Evolutionary conservation across 495 filamentous ascomycete genomes (phyloP).

Genomic region (Lasiosphaeria hispida): DNA sequence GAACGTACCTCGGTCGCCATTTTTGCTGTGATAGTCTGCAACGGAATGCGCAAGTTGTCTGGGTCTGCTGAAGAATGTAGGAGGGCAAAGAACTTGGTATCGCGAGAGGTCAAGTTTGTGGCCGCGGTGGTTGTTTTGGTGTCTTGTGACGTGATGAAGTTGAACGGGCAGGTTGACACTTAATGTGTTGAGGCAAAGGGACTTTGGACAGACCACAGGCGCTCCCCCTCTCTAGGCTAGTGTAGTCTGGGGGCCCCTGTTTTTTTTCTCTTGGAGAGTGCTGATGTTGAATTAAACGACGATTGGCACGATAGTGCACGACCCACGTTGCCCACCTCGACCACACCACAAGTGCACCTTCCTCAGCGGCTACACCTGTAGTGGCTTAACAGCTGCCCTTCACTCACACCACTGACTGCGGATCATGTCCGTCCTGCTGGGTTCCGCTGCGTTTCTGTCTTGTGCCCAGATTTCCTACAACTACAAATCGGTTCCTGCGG

Average conservation of each 20-base stretch:
- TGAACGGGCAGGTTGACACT: constrained; percentile 22
- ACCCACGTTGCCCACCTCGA: constrained; percentile 15
- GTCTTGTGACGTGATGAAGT: constrained; percentile 34
- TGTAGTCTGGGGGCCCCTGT: constrained; percentile 23
- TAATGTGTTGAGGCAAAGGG: constrained; percentile 30
- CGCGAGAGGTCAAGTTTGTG: not conserved
- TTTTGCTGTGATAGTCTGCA: constrained; percentile 28
- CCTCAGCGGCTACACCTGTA: constrained; percentile 17
- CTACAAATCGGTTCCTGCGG: not conserved
- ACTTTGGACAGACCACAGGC: constrained; percentile 22
- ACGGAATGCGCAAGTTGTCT: constrained; percentile 28
- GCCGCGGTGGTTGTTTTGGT: constrained; percentile 28
- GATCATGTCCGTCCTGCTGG: not conserved
- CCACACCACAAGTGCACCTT: too few relatives aligned
- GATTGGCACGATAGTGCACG: constrained; percentile 21
- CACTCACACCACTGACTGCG: not conserved
- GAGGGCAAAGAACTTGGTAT: constrained; percentile 6
- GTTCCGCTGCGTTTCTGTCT: constrained; percentile 2
- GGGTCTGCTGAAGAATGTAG: constrained; percentile 20
- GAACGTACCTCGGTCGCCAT: constrained; percentile 69
- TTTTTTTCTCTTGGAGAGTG: constrained; percentile 15
- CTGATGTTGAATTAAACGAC: constrained; percentile 19
- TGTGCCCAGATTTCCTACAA: too few relatives aligned
- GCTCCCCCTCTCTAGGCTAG: constrained; percentile 27
- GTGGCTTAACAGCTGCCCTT: constrained; percentile 23